These are phyloP conservation scores for Inonotus hispidus DNA, from an alignment of 1,284 basidiomycete species.

Conservation along the genomic window DNA sequence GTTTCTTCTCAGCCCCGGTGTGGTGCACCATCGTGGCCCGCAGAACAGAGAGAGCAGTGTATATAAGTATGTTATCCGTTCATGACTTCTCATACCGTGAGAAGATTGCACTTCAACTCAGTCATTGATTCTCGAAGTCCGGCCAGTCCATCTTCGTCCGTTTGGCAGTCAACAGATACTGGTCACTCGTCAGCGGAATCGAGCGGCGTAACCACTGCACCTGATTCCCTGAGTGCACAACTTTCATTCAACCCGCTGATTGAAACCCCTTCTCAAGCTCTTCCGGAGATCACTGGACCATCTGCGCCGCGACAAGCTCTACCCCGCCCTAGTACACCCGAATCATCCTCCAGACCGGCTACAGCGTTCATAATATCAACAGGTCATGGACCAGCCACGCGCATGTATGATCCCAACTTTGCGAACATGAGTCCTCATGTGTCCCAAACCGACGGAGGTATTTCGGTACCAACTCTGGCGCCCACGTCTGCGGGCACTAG, in stretches of 20 bases:
- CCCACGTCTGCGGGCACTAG: not conserved
- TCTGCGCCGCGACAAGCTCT: not conserved
- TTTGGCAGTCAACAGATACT: too few species aligned
- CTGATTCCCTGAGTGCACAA: too few species aligned
- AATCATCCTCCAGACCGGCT: not conserved
- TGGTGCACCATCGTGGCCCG: not conserved
- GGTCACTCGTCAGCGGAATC: too few species aligned
- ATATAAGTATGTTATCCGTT: not conserved
- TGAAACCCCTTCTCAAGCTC: not conserved
- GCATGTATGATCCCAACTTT: not conserved
- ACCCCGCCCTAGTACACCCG: not conserved
- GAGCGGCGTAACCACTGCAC: too few species aligned
- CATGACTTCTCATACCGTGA: not conserved
- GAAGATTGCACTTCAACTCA: not conserved
- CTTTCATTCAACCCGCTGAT: too few species aligned
- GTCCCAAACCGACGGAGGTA: not conserved
- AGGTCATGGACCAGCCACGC: not conserved
- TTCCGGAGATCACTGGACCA: not conserved
- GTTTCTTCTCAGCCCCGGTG: not conserved
- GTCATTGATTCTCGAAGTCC: too few species aligned
- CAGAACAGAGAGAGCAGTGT: not conserved
- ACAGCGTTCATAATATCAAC: not conserved
- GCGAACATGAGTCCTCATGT: not conserved
- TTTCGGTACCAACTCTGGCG: not conserved
- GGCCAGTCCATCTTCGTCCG: too few species aligned